These are phyloP conservation scores for Hyaloperonospora arabidopsidis DNA, from an alignment of 352 stramenopile genomes.

Conservation along the genomic window DNA sequence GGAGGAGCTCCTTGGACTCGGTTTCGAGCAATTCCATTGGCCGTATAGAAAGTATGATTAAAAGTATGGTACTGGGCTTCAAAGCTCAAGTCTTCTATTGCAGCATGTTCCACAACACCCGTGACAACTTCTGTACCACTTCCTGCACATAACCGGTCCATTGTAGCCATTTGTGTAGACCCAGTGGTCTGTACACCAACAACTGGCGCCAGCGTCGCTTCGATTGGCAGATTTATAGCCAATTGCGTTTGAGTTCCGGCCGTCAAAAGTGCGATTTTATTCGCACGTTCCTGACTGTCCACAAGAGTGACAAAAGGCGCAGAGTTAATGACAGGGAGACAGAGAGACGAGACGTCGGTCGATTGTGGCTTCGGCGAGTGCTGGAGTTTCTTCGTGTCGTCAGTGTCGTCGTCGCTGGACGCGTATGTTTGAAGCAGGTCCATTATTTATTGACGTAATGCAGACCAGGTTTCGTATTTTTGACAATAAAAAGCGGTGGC, in stretches of 20 bases:
- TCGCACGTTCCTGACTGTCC: constrained; percentile 24
- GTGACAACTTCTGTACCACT: constrained; percentile 70
- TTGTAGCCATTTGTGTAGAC: constrained; percentile 1
- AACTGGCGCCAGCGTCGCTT: constrained; percentile 50
- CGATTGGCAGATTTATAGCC: constrained; percentile 54
- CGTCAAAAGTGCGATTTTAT: constrained; percentile 33
- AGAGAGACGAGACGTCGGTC: constrained; percentile 10
- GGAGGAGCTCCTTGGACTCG: constrained; percentile 26
- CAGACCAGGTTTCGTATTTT: neutral
- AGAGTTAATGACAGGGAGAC: constrained; percentile 47
- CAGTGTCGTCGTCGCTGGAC: constrained; percentile 36
- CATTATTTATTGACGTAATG: constrained; percentile 14
- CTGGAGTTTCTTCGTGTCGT: constrained; percentile 7
- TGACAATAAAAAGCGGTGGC: neutral
- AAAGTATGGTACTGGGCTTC: constrained; percentile 75
- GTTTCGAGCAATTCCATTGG: constrained; percentile 14
- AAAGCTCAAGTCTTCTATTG: constrained; percentile 74
- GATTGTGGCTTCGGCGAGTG: constrained; percentile 3
- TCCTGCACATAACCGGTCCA: constrained; percentile 33
- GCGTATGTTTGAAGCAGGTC: constrained; percentile 40
- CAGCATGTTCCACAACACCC: constrained; percentile 58
- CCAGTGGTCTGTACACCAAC: constrained; percentile 30
- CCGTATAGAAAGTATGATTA: constrained; percentile 39
- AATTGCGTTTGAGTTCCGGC: constrained; percentile 37
- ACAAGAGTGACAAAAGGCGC: constrained; percentile 33